Conservation (phyloP, 2,329 filamentous ascomycete species). For the Cryoendolithus antarcticus region DNA sequence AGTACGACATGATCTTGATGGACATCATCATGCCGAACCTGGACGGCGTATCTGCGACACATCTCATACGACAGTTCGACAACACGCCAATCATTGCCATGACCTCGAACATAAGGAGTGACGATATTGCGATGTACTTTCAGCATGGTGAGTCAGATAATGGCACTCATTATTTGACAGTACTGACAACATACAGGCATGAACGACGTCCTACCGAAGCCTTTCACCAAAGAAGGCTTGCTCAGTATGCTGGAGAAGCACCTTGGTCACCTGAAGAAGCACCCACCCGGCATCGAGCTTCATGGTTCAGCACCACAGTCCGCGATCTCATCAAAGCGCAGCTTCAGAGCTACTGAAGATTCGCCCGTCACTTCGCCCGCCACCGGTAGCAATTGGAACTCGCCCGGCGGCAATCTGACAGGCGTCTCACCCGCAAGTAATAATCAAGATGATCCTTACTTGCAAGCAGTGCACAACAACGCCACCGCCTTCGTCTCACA, state of each 20-base stretch:
- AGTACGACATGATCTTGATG: slow-evolving; percentile 49
- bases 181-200: slow-evolving; percentile 50
- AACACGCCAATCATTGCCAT: slow-evolving; percentile 87
- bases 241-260: slow-evolving; percentile 77
- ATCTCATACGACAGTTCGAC: slow-evolving; percentile 80
- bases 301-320: slow-evolving; percentile 33
- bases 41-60: slow-evolving; percentile 87
- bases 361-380: slow-evolving; percentile 51
- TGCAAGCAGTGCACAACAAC: slow-evolving; percentile 31
- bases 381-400: slow-evolving; percentile 51
- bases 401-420: slow-evolving; percentile 44
- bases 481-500: too few relatives aligned
- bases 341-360: slow-evolving; percentile 50
- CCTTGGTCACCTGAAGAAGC: slow-evolving; percentile 64
- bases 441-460: slow-evolving; percentile 32
- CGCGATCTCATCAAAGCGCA: slow-evolving; percentile 41
- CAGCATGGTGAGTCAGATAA: slow-evolving; percentile 60
- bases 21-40: slow-evolving; percentile 88
- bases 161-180: neutral
- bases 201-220: slow-evolving; percentile 94
- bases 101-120: slow-evolving; percentile 95
- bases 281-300: slow-evolving; percentile 15
- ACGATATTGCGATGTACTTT: slow-evolving; percentile 96
- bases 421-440: slow-evolving; percentile 45
- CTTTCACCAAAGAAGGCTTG: slow-evolving; percentile 78